Conservation (phyloP, 2,329 filamentous ascomycete genomes). For the Colletotrichum scovillei region DNA sequence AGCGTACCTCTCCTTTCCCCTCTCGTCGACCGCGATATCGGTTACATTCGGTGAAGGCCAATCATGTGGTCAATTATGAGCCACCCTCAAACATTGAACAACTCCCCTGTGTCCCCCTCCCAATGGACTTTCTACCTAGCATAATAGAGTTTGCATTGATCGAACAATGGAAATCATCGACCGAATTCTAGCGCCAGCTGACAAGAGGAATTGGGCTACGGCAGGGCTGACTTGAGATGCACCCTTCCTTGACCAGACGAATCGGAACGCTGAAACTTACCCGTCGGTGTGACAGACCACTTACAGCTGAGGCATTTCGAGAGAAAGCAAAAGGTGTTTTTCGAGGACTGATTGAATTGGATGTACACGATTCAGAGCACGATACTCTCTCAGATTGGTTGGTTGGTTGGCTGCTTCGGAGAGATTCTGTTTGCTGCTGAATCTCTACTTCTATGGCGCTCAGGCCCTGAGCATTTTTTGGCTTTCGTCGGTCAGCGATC, state of each 20-base stretch:
- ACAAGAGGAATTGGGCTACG: not conserved
- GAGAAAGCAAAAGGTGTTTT: not conserved
- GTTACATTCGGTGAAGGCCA: conserved; percentile 13
- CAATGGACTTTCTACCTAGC: not conserved
- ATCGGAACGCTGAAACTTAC: conserved; percentile 11
- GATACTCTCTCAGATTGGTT: not conserved
- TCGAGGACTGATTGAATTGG: not conserved
- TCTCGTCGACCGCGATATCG: not conserved
- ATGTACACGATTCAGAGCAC: not conserved
- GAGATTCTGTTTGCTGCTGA: not conserved
- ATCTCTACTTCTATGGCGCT: not conserved
- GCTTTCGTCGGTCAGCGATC: not conserved
- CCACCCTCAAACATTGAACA: no score
- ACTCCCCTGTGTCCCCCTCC: not conserved
- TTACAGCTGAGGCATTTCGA: not conserved
- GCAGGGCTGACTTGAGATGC: conserved; percentile 10
- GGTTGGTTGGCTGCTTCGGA: no score
- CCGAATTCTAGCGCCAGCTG: conserved; percentile 13
- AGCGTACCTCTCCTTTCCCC: conserved; percentile 18
- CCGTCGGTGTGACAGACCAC: conserved; percentile 13
- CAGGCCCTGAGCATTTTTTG: not conserved
- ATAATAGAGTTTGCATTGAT: conserved; percentile 27
- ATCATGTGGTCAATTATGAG: not conserved
- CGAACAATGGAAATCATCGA: conserved; percentile 5
- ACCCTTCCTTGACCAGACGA: conserved; percentile 13